These are phyloP conservation scores for Tricholoma flavovirens DNA, from an alignment of 768 basidiomycete genomes.

Conservation along the genomic window DNA sequence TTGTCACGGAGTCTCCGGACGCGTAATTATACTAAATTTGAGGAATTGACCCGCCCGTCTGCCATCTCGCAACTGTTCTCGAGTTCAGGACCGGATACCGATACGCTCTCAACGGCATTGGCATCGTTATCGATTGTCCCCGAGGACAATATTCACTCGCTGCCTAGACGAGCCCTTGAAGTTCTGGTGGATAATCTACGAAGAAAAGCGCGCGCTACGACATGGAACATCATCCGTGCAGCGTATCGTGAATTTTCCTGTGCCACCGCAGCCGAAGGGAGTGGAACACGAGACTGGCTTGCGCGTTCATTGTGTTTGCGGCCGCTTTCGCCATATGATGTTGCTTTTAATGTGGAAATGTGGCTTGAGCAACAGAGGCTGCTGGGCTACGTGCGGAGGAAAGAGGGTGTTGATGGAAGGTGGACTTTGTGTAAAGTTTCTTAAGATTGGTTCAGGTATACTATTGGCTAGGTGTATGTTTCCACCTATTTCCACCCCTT, in stretches of 20 bases:
- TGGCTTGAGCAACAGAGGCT: slow-evolving; percentile 45
- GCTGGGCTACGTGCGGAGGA: slow-evolving; percentile 46
- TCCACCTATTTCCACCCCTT: neutral
- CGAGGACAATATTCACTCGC: slow-evolving; percentile 2
- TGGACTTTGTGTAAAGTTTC: slow-evolving; percentile 60
- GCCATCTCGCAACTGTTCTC: slow-evolving; percentile 17
- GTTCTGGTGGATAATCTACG: slow-evolving; percentile 43
- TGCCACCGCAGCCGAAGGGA: slow-evolving; percentile 17
- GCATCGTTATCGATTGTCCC: slow-evolving; percentile 11
- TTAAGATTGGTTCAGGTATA: too few species aligned
- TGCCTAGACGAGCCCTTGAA: slow-evolving; percentile 37
- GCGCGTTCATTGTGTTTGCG: slow-evolving; percentile 41
- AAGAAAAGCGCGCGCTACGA: slow-evolving; percentile 42
- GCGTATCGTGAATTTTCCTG: slow-evolving; percentile 59
- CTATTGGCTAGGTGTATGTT: too few species aligned
- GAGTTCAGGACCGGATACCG: slow-evolving; percentile 4
- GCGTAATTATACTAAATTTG: slow-evolving; percentile 50
- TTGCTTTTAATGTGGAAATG: slow-evolving; percentile 31
- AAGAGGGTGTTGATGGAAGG: slow-evolving; percentile 43
- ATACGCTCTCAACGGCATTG: neutral
- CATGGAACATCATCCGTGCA: slow-evolving; percentile 55
- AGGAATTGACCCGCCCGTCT: slow-evolving; percentile 33
- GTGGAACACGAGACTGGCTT: slow-evolving; percentile 43
- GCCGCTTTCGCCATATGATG: slow-evolving; percentile 24
- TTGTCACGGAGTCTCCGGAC: slow-evolving; percentile 48